These are phyloP conservation scores for Boletales sp. DNA, from an alignment of 768 basidiomycete genomes.

Conservation along the genomic window DNA sequence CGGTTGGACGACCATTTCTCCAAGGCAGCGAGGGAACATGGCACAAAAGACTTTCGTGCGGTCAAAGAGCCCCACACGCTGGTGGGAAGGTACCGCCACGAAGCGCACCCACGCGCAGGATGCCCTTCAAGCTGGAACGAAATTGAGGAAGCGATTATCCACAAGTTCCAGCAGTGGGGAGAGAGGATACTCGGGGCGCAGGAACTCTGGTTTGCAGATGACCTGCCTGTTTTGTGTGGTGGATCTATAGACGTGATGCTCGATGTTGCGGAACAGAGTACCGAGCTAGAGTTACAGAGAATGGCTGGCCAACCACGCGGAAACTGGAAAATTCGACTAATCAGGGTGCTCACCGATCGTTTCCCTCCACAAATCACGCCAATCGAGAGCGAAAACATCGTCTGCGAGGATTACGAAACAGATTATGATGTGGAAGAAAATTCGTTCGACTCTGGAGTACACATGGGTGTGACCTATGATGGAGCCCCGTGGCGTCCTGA, in stretches of 20 bases:
- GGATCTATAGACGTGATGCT: slow-evolving; percentile 31
- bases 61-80: slow-evolving; percentile 40
- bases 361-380: slow-evolving; percentile 3
- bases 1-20: slow-evolving; percentile 38
- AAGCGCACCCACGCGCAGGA: slow-evolving; percentile 46
- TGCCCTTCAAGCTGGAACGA: slow-evolving; percentile 40
- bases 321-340: slow-evolving; percentile 31
- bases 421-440: slow-evolving; percentile 15
- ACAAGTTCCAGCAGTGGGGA: slow-evolving; percentile 52
- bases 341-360: slow-evolving; percentile 15
- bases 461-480: slow-evolving; percentile 13
- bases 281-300: slow-evolving; percentile 21
- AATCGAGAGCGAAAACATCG: slow-evolving; percentile 10
- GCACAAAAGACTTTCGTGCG: slow-evolving; percentile 3
- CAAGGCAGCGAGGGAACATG: slow-evolving; percentile 28
- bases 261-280: slow-evolving; percentile 20
- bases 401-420: slow-evolving; percentile 19
- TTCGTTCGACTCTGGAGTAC: slow-evolving; percentile 28
- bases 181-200: slow-evolving; percentile 43
- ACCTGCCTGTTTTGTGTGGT: slow-evolving; percentile 32
- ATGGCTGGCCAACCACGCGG: slow-evolving; percentile 14
- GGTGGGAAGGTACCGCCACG: slow-evolving; percentile 46
- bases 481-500: slow-evolving; percentile 5
- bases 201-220: slow-evolving; percentile 46
- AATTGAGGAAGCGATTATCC: slow-evolving; percentile 48